phyloP scores from a whole-genome alignment of 306 rosid species.

The Echinosophora koreensis region DNA sequence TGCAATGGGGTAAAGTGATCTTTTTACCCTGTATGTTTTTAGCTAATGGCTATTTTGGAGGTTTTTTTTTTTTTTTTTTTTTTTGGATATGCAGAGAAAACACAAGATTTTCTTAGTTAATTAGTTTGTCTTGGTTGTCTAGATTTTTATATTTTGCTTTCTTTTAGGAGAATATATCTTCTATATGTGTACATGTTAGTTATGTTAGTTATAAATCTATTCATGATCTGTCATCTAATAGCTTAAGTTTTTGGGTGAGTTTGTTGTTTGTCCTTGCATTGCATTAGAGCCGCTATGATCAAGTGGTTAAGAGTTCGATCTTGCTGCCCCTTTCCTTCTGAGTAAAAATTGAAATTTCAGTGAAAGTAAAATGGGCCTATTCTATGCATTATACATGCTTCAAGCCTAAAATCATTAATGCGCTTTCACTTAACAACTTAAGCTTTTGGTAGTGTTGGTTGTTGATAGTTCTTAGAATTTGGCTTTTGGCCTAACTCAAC shows the following conservation, averaged over 20 bases:
- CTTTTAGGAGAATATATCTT: background rate
- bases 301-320: background rate
- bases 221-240: no score
- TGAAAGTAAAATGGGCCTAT: background rate
- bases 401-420: background rate
- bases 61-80: background rate
- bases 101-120: background rate
- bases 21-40: background rate
- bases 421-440: background rate
- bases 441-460: background rate
- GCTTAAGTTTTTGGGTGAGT: no score
- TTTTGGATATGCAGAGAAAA: background rate
- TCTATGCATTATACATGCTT: background rate
- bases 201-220: no score
- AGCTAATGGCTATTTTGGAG: background rate
- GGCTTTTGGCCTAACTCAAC: no score
- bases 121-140: background rate
- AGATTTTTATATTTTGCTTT: background rate
- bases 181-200: no score
- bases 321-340: background rate
- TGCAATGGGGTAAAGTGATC: background rate
- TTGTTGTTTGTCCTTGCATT: no score
- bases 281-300: background rate
- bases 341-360: no score
- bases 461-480: background rate